phyloP scores from a whole-genome alignment of 2,329 filamentous ascomycete species.

The Trichoderma sp. region DNA sequence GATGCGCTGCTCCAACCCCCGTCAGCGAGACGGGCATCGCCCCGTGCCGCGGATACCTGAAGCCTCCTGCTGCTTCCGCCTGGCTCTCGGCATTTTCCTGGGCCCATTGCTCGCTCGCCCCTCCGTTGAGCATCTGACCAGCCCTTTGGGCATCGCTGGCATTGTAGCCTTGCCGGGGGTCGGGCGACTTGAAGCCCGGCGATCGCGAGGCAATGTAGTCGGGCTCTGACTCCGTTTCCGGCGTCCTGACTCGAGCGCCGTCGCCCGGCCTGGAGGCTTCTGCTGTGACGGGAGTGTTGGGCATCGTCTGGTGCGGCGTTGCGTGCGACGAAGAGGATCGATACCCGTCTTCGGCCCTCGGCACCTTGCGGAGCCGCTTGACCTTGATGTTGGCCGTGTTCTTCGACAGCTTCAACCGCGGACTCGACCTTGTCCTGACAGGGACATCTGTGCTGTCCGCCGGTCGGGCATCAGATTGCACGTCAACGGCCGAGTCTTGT shows the following conservation, averaged over 20 bases:
- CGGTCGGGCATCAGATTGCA: not conserved
- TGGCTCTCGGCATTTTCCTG: not conserved
- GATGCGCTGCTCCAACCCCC: slow-evolving; percentile 35
- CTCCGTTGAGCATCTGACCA: not conserved
- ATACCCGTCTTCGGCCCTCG: not conserved
- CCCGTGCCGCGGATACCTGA: slow-evolving; percentile 20
- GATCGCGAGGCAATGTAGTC: slow-evolving; percentile 26
- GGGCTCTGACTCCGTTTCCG: slow-evolving; percentile 25
- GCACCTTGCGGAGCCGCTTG: slow-evolving; percentile 13
- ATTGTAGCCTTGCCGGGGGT: slow-evolving; percentile 4
- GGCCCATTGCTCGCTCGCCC: not conserved
- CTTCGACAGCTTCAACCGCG: slow-evolving; percentile 14
- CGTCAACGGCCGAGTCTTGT: slow-evolving; percentile 10
- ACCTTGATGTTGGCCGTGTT: slow-evolving; percentile 23
- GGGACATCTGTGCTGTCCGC: not conserved
- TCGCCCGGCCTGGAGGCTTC: not conserved
- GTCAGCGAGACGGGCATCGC: slow-evolving; percentile 32
- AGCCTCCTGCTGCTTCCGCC: not conserved
- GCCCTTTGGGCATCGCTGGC: slow-evolving; percentile 9
- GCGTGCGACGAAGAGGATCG: not conserved
- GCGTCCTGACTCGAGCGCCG: not conserved
- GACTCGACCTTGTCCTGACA: not conserved
- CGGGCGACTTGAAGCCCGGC: slow-evolving; percentile 12
- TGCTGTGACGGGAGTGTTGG: slow-evolving; percentile 3
- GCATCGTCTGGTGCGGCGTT: not conserved